Evolutionary conservation across 495 filamentous ascomycete species (phyloP), one percentile per base, ranked within the genome.

Genomic region (Rhypophila decipiens): DNA sequence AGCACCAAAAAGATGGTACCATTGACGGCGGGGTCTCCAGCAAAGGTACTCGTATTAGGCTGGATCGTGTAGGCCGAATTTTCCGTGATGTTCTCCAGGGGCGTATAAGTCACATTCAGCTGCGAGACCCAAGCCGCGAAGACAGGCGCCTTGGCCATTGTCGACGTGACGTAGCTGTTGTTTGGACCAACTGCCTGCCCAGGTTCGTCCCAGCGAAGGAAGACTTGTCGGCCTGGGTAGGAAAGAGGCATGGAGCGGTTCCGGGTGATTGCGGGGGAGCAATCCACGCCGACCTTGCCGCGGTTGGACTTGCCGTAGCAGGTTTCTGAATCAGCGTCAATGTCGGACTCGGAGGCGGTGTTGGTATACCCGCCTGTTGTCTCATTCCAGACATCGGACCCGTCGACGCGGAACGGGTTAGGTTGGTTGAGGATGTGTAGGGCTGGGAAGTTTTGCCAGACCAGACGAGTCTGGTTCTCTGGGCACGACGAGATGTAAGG

Each of bases 361-460:
- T 70, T 71, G 46, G 71, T 59, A 29, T 68, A 72, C 39, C 66
- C 55, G 17, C 76, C 79, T 3, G 72, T 70, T 1, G 71, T 74
- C 64, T 85, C 84, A 46, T 75, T 72, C 50, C 70, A 69, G 18
- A 67, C 74, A 29, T 71, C 72, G 46, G 73, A 63, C 23, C 77
- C 76, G 46, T 82, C 78, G 57, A 75, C 58, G 11, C 78, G 77
- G 45, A 76, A 76, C 31, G 81, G 75, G 64, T 88, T 91, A 3
- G 87, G 82, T 52, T 93, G 82, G 69, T 94, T 91, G 41, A 84
- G 66, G 50, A 95, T 79, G 50, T 71, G 63, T 4, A 95, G 73
- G 0, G 73, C 74, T 0, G 89, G 90, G 72, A 89, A 95, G 68
- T 95, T 96, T 61, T 95, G 85, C 88, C 89, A 95, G 10, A 81